Percentiles rank a stretch among this genome's conserved stretches.
Evolutionary conservation across 1,284 basidiomycete species (phyloP).

Genomic region (Pascua guehoae): DNA sequence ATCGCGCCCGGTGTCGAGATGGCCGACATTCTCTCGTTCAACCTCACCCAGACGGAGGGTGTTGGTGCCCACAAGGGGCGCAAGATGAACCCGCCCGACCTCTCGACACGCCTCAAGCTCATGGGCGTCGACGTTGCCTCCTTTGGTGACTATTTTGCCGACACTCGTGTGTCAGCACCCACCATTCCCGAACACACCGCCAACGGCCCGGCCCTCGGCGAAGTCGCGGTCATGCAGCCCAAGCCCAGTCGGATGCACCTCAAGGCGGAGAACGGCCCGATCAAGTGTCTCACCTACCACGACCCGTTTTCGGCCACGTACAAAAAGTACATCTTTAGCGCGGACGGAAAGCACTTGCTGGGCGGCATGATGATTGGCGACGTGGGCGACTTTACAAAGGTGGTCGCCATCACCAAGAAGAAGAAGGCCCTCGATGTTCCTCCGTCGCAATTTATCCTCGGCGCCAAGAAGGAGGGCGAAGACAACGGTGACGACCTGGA

Average conservation of each 20-base stretch:
- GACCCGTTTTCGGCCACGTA: conserved; percentile 68
- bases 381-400: conserved; percentile 61
- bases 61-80: conserved; percentile 54
- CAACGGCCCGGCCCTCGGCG: conserved; percentile 1
- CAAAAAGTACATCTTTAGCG: conserved; percentile 76
- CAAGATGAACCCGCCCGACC: conserved; percentile 61
- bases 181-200: neutral
- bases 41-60: conserved; percentile 55
- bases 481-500: conserved; percentile 66
- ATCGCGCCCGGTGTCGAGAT: conserved; percentile 57
- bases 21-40: conserved; percentile 72
- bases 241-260: neutral
- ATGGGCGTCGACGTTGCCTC: conserved; percentile 67
- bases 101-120: conserved; percentile 64
- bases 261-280: conserved; percentile 48
- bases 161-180: conserved; percentile 31
- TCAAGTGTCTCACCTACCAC: conserved; percentile 63
- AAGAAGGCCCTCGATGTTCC: conserved; percentile 44
- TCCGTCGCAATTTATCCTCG: conserved; percentile 60
- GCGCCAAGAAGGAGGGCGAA: conserved; percentile 60
- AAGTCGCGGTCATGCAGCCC: conserved; percentile 18
- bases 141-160: conserved; percentile 67
- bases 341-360: conserved; percentile 67
- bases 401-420: conserved; percentile 68
- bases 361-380: conserved; percentile 81